Evolutionary conservation across 2,329 filamentous ascomycete genomes (phyloP).

Genomic region (Penicillium italicum): DNA sequence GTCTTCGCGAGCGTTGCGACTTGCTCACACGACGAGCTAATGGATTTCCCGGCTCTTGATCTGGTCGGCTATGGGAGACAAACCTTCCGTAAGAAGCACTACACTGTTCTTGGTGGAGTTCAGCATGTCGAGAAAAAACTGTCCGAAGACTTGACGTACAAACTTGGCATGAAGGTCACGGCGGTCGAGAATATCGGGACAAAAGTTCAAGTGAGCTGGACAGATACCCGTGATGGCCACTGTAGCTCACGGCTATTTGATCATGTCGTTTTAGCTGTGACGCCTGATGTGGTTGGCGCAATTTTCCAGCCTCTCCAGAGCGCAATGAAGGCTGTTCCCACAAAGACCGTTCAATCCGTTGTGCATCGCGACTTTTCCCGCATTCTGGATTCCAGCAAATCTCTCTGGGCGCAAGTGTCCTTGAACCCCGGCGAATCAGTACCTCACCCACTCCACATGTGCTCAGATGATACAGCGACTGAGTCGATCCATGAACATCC

Average conservation of each 20-base stretch:
- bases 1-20: slow-evolving; percentile 55
- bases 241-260: slow-evolving; percentile 45
- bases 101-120: slow-evolving; percentile 51
- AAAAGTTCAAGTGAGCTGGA: slow-evolving; percentile 22
- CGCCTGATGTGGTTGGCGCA: slow-evolving; percentile 49
- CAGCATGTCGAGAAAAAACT: slow-evolving; percentile 50
- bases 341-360: slow-evolving; percentile 38
- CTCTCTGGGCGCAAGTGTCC: slow-evolving; percentile 3
- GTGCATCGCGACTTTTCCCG: slow-evolving; percentile 38
- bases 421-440: not conserved
- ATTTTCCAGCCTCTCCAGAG: slow-evolving; percentile 46
- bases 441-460: slow-evolving; percentile 9
- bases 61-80: slow-evolving; percentile 50
- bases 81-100: slow-evolving; percentile 50
- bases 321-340: slow-evolving; percentile 20
- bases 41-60: slow-evolving; percentile 54
- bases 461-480: slow-evolving; percentile 1
- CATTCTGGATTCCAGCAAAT: slow-evolving; percentile 8
- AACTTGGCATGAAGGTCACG: slow-evolving; percentile 34
- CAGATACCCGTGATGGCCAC: slow-evolving; percentile 7
- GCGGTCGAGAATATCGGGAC: slow-evolving; percentile 17
- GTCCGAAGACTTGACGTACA: slow-evolving; percentile 41
- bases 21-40: slow-evolving; percentile 51
- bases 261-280: slow-evolving; percentile 52
- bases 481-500: slow-evolving; percentile 9